Evolutionary conservation across 108 stramenopile species (phyloP).

Genomic region (Cyclotella baltica): DNA sequence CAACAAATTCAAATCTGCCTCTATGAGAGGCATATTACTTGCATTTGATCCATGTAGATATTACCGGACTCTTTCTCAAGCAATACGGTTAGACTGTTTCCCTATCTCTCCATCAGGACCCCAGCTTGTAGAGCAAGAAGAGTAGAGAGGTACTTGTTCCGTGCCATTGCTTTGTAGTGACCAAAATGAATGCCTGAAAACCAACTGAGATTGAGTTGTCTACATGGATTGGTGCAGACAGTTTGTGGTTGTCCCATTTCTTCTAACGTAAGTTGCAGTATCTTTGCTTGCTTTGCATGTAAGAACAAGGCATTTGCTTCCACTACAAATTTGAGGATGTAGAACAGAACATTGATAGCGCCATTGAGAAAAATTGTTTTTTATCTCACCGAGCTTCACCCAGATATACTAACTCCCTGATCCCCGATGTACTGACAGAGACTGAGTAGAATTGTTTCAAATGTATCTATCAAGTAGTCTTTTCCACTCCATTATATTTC

Average conservation of each 20-base stretch:
- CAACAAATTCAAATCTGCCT: too few species aligned
- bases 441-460: constrained; percentile 38
- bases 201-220: constrained; percentile 55
- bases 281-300: constrained; percentile 35
- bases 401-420: constrained; percentile 38
- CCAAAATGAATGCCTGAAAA: too few species aligned
- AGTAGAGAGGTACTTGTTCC: too few species aligned
- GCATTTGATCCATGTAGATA: too few species aligned
- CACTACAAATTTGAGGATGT: constrained; percentile 39
- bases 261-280: constrained; percentile 21
- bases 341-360: constrained; percentile 19
- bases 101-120: too few species aligned
- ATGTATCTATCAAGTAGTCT: not conserved
- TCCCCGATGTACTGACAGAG: constrained; percentile 40
- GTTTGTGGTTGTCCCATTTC: constrained; percentile 46
- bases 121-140: too few species aligned
- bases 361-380: constrained; percentile 23
- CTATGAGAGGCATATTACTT: too few species aligned
- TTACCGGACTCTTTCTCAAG: too few species aligned
- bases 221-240: constrained; percentile 18
- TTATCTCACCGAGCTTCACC: not conserved
- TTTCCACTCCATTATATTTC: constrained; percentile 33
- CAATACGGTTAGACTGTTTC: too few species aligned
- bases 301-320: constrained; percentile 47
- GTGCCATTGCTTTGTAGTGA: too few species aligned